Evolutionary conservation across 2,329 filamentous ascomycete genomes (phyloP), one percentile per base, ranked within the genome.

Genomic region (Byssothecium circinans): DNA sequence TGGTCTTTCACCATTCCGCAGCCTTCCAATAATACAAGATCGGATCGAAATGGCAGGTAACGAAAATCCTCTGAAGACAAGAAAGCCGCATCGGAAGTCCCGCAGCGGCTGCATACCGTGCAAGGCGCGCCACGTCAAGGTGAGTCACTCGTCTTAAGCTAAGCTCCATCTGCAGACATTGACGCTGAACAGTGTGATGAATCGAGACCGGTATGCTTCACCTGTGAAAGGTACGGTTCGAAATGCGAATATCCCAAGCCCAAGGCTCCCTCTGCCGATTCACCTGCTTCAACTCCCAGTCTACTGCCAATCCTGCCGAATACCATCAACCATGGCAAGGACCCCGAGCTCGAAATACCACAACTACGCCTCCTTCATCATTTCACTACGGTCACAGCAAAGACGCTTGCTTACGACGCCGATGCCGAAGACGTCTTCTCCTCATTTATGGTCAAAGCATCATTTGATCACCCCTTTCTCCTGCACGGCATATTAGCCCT

Each of bases 401-500:
- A 43, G 14, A 56, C 59, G 20, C 47, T 57, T 10, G 38, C 44
- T 2, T 19, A 43, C 17, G 49, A 52, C 2, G 44, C 53, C 2
- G 45, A 35, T 8, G 39, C 44, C n/a, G 45, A 52, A 27, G 49
- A 61, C 15, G 41, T 61, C 12, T 53, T 45, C 20, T 52, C 46
- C 1, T 39, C 44, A 15, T 49, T 56, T 34, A 47, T 70, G 15
- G 51, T 57, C 34, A 59, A 62, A 29, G 32, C 70, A 17, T 73
- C 71, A 2, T 69, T 73, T 32, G 65, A 71, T 5, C 66, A 70
- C 45, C 62, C 69, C 2, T 75, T 71, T 35, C 57, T 76, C n/a
- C 54, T 77, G 20, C 69, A 75, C 47, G 69, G 65, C 20, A 62
- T 75, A 4, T 56, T 75, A 1, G 72, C 73, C 1, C 51, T 76